phyloP scores from a whole-genome alignment of 1,284 basidiomycete species.

The Termitomyces sp. region DNA sequence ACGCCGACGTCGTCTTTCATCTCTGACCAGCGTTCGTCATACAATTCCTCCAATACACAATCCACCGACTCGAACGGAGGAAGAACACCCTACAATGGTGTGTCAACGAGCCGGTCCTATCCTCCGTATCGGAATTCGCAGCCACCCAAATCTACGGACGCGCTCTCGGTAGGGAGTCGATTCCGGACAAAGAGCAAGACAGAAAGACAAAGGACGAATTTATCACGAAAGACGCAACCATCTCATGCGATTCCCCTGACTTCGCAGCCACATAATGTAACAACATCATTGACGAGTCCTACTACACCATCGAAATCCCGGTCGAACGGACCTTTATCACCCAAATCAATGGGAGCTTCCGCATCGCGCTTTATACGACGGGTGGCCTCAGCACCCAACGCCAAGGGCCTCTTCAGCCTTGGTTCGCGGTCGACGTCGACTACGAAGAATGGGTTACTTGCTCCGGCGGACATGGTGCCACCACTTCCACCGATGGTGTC shows the following conservation, averaged over 20 bases:
- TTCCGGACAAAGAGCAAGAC: slow-evolving; percentile 48
- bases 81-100: slow-evolving; percentile 26
- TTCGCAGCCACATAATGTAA: slow-evolving; percentile 26
- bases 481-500: slow-evolving; percentile 43
- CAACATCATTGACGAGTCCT: slow-evolving; percentile 31
- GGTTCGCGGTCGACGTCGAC: slow-evolving; percentile 46
- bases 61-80: slow-evolving; percentile 57
- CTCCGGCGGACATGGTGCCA: slow-evolving; percentile 56
- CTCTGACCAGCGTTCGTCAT: slow-evolving; percentile 59
- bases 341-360: slow-evolving; percentile 60
- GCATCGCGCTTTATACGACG: slow-evolving; percentile 87
- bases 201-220: slow-evolving; percentile 44
- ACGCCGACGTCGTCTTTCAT: slow-evolving; percentile 41
- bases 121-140: slow-evolving; percentile 24
- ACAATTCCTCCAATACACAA: slow-evolving; percentile 65
- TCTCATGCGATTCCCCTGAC: slow-evolving; percentile 30
- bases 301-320: slow-evolving; percentile 34
- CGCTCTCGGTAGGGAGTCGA: slow-evolving; percentile 28
- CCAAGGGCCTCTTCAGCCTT: slow-evolving; percentile 81
- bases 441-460: slow-evolving; percentile 72
- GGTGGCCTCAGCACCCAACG: slow-evolving; percentile 94
- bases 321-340: slow-evolving; percentile 42
- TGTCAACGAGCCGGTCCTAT: slow-evolving; percentile 26
- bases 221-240: slow-evolving; percentile 25
- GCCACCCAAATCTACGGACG: slow-evolving; percentile 32